Base-by-base conservation (phyloP, 768 basidiomycete species). In the Termitomyces sp. region DNA sequence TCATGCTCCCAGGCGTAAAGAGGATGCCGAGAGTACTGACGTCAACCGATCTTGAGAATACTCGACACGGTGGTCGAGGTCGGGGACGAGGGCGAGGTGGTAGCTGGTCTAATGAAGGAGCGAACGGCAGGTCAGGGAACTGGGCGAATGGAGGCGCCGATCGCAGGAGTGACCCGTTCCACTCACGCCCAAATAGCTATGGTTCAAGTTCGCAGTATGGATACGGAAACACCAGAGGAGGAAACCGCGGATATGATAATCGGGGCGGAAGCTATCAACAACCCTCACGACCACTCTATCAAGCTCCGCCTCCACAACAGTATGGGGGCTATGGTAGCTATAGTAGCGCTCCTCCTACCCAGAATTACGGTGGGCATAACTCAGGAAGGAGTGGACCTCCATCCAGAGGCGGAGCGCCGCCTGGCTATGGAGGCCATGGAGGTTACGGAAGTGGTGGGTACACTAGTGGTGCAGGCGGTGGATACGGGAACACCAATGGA, bases 1-100 rank as follows among this genome's bases (percentile, higher is more conserved):
- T 87, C 42, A 72, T 98, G 26, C 76, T 99, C 2, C 86, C 86
- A 8, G 91, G 90, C 1, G 83, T 81, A 28, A 81, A 72, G 60
- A 79, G 77, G 54, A 76, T 82, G 1, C 71, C 77, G 10, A 80
- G 84, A 10, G 70, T 84, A 1, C 76, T 99, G 38, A 82, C 79
- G 11, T 68, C 83, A 2, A 72, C 74, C 28, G 97, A 99, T 66
- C 71, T 88, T 51, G 92, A 93, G 60, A 71, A 73, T 24, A 80
- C 84, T 0, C 79, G 88, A 43, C 70, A 75, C 42, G 81, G 87
- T 21, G 81, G 76, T 42, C 68, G 73, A 0, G 70, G 74, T 32
- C 73, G 80, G 55, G 77, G 78, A 41, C 76, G 83, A 37, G 80
- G 55, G 12, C 55, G 55, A 28, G 81, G 19, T 76, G 79, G 10